Conservation (phyloP, 2,329 filamentous ascomycete genomes). For the Trichophyton rubrum region DNA sequence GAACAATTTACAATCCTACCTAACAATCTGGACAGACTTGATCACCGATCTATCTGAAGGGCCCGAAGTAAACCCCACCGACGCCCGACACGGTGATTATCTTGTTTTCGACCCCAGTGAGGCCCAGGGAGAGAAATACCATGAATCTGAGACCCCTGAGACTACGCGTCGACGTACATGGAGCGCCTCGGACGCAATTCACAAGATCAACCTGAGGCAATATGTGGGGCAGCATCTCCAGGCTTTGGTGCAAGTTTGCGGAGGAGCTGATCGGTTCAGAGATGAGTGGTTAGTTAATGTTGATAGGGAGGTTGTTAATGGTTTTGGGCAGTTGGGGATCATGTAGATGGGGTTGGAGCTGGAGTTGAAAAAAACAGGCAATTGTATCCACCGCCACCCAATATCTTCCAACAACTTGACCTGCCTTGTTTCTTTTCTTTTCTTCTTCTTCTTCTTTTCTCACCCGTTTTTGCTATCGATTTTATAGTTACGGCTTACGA, state of each 20-base stretch:
- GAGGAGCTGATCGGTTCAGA: conserved; percentile 31
- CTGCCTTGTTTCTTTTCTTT: not conserved
- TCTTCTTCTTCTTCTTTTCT: not conserved
- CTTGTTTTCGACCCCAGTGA: conserved; percentile 23
- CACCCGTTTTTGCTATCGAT: not conserved
- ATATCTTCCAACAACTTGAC: not conserved
- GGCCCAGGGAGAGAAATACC: conserved; percentile 20
- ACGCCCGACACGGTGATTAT: conserved; percentile 27
- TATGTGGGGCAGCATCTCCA: conserved; percentile 33
- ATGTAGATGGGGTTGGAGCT: conserved; percentile 4
- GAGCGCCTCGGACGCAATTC: conserved; percentile 30
- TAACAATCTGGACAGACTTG: conserved; percentile 37
- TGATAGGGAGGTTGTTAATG: conserved; percentile 29
- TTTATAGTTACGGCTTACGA: not conserved
- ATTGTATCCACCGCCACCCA: not conserved
- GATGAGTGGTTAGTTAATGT: conserved; percentile 34
- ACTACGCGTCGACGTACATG: conserved; percentile 29
- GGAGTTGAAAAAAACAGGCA: not conserved
- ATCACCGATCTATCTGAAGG: conserved; percentile 34
- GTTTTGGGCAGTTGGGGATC: conserved; percentile 15
- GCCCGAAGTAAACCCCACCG: conserved; percentile 25
- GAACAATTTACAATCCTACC: conserved; percentile 34
- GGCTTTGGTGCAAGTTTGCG: conserved; percentile 28
- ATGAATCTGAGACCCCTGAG: conserved; percentile 30
- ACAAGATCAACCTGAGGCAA: conserved; percentile 33